Base-by-base conservation (phyloP, 345 rosid genomes). In the Alliaria petiolata region DNA sequence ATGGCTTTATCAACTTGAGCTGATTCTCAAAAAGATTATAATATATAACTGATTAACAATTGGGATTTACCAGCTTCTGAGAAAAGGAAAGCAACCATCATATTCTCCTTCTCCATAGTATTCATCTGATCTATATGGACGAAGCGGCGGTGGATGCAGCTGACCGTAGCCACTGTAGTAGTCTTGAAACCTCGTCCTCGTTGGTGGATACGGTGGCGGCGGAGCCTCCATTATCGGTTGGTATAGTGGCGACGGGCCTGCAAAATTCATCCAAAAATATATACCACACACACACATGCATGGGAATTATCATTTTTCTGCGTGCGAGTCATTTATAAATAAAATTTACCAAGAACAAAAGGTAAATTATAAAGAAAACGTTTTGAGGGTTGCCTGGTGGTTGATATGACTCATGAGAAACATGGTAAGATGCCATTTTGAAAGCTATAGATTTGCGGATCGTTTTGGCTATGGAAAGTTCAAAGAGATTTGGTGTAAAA, bases 401-500 rank as follows among this genome's bases (percentile, higher is more conserved):
- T 51, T 22, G 78, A 60, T 74, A 60, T 12, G 56, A 40, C 0
- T 60, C 78, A 42, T 75, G 68, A 60, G 73, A 67, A 67, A 67
- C 78, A 75, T 75, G 73, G 69, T 75, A 75, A 25, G 73, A 60
- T 58, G 78, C 13, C 73, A 74, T 74, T 16, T 16, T 25, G 16
- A 67, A 67, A 42, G 42, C 62, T 42, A 43, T 33, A 40, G 22
- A 26, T 66, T 74, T 51, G 62, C 13, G 58, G 22, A 39, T 64
- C 22, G 19, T 26, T 26, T 25, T 54, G 33, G 46, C 16, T 7
- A 52, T 42, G 30, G 45, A 33, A 62, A n/a, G 63, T 17, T n/a
- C n/a, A n/a, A n/a, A n/a, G n/a, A n/a, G n/a, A n/a, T n/a, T 17
- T 0, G 44, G 16, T 67, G 28, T 13, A 7, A 11, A 16, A 26